Base-by-base conservation (phyloP, 1,284 basidiomycete genomes). In the Prillingera fragicola region DNA sequence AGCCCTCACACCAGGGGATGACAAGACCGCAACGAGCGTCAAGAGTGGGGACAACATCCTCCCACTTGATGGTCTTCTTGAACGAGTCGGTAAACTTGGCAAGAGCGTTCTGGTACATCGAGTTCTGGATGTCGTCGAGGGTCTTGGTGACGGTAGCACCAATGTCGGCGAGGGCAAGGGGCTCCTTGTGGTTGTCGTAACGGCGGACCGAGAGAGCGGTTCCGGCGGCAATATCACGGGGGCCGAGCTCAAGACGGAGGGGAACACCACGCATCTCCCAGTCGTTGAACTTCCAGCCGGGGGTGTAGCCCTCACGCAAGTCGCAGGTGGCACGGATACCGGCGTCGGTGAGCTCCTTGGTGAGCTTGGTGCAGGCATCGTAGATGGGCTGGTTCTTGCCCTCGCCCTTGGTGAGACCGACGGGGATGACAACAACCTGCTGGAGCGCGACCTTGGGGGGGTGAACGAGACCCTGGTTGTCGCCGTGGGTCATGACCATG, bases 251-350 rank as follows among this genome's bases (percentile, higher is more conserved):
- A 56, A 99, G 83, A 55, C 94, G 88, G 47, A 99, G 77, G 18
- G 94, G 95, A 24, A 97, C 90, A 71, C 95, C 95, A 79, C 91
- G 89, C 74, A 95, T 84, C 76, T 99, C 95, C 91, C 94, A 97
- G 67, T 97, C 89, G 70, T 96, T 96, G 76, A 96, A 99, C 75
- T 98, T 99, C 77, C 85, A 98, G 33, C 94, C 94, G 13, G 94
- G 94, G 37, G 90, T 97, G 74, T 98, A 95, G 21, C 87, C 89
- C 15, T 97, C 94, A 43, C 94, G 77, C 55, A 92, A 74, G 73
- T 99, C 95, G 1, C 87, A 87, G 73, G 85, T 89, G 34, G 87
- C 87, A 52, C 85, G 80, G 54, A 98, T 74, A 36, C 83, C 91
- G 9, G 75, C 78, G 56, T 80, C 82, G 69, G 79, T 79, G 59